These are phyloP conservation scores for Schizothecium vesticola DNA, from an alignment of 495 filamentous ascomycete genomes.

Conservation along the genomic window DNA sequence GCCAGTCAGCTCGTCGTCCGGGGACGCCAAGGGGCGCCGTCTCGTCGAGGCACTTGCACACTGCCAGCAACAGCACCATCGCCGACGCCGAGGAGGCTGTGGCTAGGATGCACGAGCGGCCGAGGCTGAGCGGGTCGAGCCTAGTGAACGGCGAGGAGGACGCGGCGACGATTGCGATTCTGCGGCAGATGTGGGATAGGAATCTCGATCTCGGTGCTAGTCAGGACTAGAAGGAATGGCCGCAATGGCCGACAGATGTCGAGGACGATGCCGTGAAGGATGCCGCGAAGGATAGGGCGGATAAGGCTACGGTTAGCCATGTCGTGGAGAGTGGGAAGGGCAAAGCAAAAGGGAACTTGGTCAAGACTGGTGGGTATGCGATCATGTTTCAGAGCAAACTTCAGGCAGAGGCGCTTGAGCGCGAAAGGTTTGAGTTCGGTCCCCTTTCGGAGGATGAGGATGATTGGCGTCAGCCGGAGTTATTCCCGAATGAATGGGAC, in stretches of 20 bases:
- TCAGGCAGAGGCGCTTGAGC: neutral
- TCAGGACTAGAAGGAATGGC: slow-evolving; percentile 35
- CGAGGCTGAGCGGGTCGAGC: slow-evolving; percentile 38
- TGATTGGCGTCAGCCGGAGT: neutral
- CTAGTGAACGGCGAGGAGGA: slow-evolving; percentile 39
- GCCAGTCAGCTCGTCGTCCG: slow-evolving; percentile 18
- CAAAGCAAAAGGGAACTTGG: neutral
- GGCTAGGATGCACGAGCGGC: slow-evolving; percentile 23
- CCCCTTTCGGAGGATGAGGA: neutral
- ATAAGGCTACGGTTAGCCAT: neutral
- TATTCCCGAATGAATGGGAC: neutral
- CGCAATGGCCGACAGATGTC: neutral
- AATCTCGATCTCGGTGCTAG: slow-evolving; percentile 46
- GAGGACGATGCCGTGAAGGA: neutral
- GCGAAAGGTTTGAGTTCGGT: neutral
- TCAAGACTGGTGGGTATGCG: neutral
- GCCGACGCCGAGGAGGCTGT: slow-evolving; percentile 33
- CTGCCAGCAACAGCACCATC: slow-evolving; percentile 32
- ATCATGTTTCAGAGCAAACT: neutral
- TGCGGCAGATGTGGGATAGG: slow-evolving; percentile 53
- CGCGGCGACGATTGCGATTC: slow-evolving; percentile 39
- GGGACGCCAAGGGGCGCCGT: slow-evolving; percentile 25
- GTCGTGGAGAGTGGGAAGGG: neutral
- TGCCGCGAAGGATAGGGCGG: neutral
- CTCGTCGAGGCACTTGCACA: slow-evolving; percentile 20